Evolutionary conservation across 1,284 basidiomycete species (phyloP).

Genomic region (Pseudozyma pruni): DNA sequence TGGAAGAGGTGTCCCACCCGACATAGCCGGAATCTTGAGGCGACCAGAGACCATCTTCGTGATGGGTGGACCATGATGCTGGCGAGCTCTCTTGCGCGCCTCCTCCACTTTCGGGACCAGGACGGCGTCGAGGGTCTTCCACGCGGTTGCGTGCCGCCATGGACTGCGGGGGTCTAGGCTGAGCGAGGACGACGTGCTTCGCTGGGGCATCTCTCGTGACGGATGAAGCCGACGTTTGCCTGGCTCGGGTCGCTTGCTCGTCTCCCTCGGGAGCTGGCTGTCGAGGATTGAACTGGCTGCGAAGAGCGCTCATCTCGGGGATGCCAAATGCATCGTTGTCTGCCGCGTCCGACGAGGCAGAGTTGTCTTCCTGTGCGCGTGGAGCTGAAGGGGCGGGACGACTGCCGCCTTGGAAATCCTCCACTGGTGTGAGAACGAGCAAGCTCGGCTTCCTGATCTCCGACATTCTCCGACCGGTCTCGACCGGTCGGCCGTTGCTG

Average conservation of each 20-base stretch:
- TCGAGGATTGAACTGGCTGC: conserved; percentile 30
- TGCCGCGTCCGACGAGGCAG: conserved; percentile 23
- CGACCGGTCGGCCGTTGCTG: conserved; percentile 9
- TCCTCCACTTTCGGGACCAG: not conserved
- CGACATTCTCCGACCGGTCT: conserved; percentile 12
- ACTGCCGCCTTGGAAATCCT: conserved; percentile 29
- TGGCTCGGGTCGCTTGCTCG: conserved; percentile 5
- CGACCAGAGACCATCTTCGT: conserved; percentile 11
- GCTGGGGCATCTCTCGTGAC: not conserved
- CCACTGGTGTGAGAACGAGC: conserved; percentile 23
- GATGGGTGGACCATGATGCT: conserved; percentile 6
- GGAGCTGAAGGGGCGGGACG: conserved; percentile 9
- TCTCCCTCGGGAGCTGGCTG: conserved; percentile 20
- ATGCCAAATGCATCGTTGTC: conserved; percentile 27
- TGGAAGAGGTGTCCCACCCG: conserved; percentile 1
- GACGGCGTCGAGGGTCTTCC: conserved; percentile 28
- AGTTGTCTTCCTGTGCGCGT: not conserved
- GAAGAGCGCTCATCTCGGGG: conserved; percentile 36
- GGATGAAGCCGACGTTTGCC: not conserved
- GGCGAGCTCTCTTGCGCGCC: not conserved
- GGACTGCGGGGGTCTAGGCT: not conserved
- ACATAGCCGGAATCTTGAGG: conserved; percentile 1
- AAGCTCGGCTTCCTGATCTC: conserved; percentile 26
- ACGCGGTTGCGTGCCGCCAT: not conserved
- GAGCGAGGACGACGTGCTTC: not conserved